These are phyloP conservation scores for maize (Zea mays) DNA, from an alignment of 176 grass and related monocot genomes.

Conservation along the genomic window Zm-B73-REFERENCE-NAM-5.0 NC_050097.1:13327501-13328000, in stretches of 20 bases:
- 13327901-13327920: constrained; percentile 26
- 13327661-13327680: neutral
- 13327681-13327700: neutral
- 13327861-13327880: constrained; percentile 32
- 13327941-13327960: constrained; percentile 29
- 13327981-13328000: constrained; percentile 37
- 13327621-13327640: neutral
- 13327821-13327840: neutral
- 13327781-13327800: neutral
- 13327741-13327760: neutral
- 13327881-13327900: constrained; percentile 42
- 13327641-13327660: neutral
- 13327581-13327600: neutral
- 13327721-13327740: neutral
- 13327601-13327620: neutral
- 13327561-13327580: no score
- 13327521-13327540: no score
- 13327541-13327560: no score
- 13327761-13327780: neutral
- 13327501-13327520: no score
- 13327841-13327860: neutral
- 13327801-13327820: neutral
- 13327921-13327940: constrained; percentile 24
- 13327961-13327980: constrained; percentile 28
- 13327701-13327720: neutral